These are phyloP conservation scores for Penicillium herquei DNA, from an alignment of 495 filamentous ascomycete species.

Conservation along the genomic window DNA sequence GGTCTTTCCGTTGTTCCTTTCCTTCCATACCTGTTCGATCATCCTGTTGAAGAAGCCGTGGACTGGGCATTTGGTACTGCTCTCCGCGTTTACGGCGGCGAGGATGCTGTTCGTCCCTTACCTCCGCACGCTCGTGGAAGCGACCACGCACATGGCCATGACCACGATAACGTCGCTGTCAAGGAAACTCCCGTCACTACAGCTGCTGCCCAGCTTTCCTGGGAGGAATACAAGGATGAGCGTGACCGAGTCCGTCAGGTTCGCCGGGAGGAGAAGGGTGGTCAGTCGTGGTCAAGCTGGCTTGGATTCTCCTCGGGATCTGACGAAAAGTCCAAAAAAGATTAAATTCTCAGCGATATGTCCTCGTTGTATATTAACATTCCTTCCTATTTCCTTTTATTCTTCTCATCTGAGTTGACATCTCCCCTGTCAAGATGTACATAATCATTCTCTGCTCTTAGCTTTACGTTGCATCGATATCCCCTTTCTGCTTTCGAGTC, in stretches of 20 bases:
- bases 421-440: background rate
- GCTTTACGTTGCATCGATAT: background rate
- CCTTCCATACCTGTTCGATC: constrained; percentile 85
- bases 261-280: constrained; percentile 20
- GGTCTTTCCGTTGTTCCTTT: constrained; percentile 86
- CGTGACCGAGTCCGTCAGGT: constrained; percentile 29
- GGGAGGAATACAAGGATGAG: constrained; percentile 42
- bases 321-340: constrained; percentile 31
- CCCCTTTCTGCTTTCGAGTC: background rate
- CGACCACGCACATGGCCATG: constrained; percentile 6
- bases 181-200: constrained; percentile 8
- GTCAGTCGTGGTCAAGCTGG: constrained; percentile 14
- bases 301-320: constrained; percentile 15
- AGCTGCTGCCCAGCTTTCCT: constrained; percentile 27
- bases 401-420: background rate
- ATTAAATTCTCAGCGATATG: constrained; percentile 10
- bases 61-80: constrained; percentile 86
- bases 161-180: background rate
- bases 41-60: constrained; percentile 86
- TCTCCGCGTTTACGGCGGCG: constrained; percentile 67
- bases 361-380: background rate
- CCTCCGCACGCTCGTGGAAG: constrained; percentile 16
- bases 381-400: background rate
- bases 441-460: background rate
- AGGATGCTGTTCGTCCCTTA: constrained; percentile 47